phyloP scores from a whole-genome alignment of 305 asterid species.

The Fraxinus sp. region DNA sequence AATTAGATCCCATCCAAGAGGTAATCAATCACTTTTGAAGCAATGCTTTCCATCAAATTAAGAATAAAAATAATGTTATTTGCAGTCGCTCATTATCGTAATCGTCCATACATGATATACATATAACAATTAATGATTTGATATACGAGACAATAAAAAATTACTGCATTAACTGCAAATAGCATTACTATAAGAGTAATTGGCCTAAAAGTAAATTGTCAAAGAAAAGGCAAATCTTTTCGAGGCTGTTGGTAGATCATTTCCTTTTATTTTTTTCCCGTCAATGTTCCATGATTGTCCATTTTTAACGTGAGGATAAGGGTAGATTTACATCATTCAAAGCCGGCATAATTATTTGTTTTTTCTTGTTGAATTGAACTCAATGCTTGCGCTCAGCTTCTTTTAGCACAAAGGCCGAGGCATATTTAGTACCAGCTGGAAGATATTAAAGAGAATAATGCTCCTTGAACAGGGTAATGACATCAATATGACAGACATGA shows the following conservation, averaged over 20 bases:
- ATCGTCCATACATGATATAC: too few relatives aligned
- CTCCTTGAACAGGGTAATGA: too few relatives aligned
- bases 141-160: too few relatives aligned
- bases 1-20: constrained; percentile 42
- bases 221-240: constrained; percentile 30
- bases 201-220: constrained; percentile 32
- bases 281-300: constrained; percentile 12
- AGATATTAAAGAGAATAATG: neutral
- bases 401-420: neutral
- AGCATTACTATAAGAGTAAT: constrained; percentile 2
- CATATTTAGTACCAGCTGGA: neutral
- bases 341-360: neutral
- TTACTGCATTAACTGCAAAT: too few relatives aligned
- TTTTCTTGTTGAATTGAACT: neutral
- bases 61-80: too few relatives aligned
- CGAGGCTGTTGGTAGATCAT: constrained; percentile 44
- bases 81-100: too few relatives aligned
- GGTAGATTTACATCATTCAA: neutral
- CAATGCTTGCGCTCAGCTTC: neutral
- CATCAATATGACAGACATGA: too few relatives aligned
- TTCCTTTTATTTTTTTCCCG: constrained; percentile 33
- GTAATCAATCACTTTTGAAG: constrained; percentile 43
- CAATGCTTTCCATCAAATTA: constrained; percentile 36
- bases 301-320: neutral
- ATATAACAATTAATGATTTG: too few relatives aligned